phyloP scores from a whole-genome alignment of 1,284 basidiomycete species.

The Irpex sp. region DNA sequence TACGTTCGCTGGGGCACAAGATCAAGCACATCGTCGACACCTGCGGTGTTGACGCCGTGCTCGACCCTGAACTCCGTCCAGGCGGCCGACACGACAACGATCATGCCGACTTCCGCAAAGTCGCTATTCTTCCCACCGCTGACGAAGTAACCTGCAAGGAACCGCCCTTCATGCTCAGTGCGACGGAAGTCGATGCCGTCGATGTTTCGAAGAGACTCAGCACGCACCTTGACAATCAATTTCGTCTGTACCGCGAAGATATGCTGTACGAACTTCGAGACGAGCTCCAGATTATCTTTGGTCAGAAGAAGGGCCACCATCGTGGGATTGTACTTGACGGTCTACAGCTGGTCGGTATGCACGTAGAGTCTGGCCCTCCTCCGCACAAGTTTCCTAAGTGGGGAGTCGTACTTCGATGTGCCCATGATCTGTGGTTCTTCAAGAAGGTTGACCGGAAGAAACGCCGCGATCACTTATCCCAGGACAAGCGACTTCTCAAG shows the following conservation, averaged over 20 bases:
- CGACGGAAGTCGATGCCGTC: slow-evolving; percentile 40
- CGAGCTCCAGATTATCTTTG: slow-evolving; percentile 43
- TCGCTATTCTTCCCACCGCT: slow-evolving; percentile 56
- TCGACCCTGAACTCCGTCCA: slow-evolving; percentile 30
- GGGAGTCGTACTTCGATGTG: slow-evolving; percentile 43
- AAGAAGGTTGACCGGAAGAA: slow-evolving; percentile 24
- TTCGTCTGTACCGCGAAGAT: slow-evolving; percentile 61
- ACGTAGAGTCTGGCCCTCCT: slow-evolving; percentile 27
- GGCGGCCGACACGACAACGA: slow-evolving; percentile 71
- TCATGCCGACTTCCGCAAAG: slow-evolving; percentile 50
- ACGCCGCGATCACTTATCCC: slow-evolving; percentile 30
- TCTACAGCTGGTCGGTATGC: slow-evolving; percentile 34
- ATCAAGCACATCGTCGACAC: slow-evolving; percentile 41
- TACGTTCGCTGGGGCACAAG: slow-evolving; percentile 34
- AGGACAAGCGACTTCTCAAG: slow-evolving; percentile 42
- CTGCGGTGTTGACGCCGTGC: slow-evolving; percentile 17
- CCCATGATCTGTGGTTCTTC: slow-evolving; percentile 39
- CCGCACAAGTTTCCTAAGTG: slow-evolving; percentile 36
- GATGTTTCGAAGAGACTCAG: slow-evolving; percentile 33
- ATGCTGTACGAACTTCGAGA: slow-evolving; percentile 63
- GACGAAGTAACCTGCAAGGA: slow-evolving; percentile 47
- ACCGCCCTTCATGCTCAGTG: slow-evolving; percentile 43
- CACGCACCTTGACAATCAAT: slow-evolving; percentile 60
- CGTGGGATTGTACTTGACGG: slow-evolving; percentile 41
- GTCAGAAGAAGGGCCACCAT: slow-evolving; percentile 43